phyloP scores from a whole-genome alignment of 2,329 filamentous ascomycete species.

The Scleromitrula shiraiana region DNA sequence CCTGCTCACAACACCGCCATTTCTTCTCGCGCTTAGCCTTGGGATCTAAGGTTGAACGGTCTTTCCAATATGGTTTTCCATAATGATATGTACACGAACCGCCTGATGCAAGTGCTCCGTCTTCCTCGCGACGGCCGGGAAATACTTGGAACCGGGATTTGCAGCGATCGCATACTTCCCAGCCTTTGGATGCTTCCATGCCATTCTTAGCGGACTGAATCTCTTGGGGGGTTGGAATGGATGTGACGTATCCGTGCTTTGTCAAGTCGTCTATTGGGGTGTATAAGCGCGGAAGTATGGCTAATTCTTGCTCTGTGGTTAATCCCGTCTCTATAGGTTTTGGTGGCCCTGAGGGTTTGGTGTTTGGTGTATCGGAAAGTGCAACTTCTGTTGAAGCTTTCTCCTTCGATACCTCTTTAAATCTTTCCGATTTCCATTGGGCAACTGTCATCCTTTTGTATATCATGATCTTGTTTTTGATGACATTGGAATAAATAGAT shows the following conservation, averaged over 20 bases:
- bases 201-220: slow-evolving; percentile 59
- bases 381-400: slow-evolving; percentile 30
- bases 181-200: slow-evolving; percentile 60
- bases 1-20: slow-evolving; percentile 73
- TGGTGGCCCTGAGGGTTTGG: slow-evolving; percentile 33
- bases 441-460: slow-evolving; percentile 67
- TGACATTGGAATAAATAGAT: slow-evolving; percentile 70
- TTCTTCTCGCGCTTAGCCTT: slow-evolving; percentile 50
- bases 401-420: slow-evolving; percentile 34
- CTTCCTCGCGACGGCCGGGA: slow-evolving; percentile 69
- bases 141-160: slow-evolving; percentile 83
- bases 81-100: slow-evolving; percentile 77
- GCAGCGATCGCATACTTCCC: slow-evolving; percentile 87
- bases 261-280: slow-evolving; percentile 58
- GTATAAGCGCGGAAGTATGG: slow-evolving; percentile 52
- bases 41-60: slow-evolving; percentile 44
- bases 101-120: slow-evolving; percentile 66
- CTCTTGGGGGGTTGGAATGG: slow-evolving; percentile 55
- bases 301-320: slow-evolving; percentile 56
- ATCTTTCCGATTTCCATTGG: slow-evolving; percentile 62
- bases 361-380: slow-evolving; percentile 21
- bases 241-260: slow-evolving; percentile 66
- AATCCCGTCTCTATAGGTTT: slow-evolving; percentile 63
- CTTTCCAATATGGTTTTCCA: slow-evolving; percentile 54
- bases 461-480: slow-evolving; percentile 71